These are phyloP conservation scores for Ophiostoma quercus DNA, from an alignment of 2,329 filamentous ascomycete genomes.

Conservation along the genomic window DNA sequence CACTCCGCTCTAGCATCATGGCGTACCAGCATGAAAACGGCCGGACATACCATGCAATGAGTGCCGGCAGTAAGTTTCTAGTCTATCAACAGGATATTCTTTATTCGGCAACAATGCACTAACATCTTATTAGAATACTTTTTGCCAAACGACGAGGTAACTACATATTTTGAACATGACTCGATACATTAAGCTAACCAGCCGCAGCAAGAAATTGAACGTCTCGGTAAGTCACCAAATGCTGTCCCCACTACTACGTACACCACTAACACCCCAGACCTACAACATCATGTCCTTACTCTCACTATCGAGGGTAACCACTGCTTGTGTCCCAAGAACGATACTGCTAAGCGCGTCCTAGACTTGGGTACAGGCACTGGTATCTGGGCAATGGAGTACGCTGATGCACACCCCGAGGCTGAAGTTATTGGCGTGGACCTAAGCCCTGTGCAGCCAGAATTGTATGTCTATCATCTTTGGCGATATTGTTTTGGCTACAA, in stretches of 20 bases:
- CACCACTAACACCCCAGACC: slow-evolving; percentile 22
- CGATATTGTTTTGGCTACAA: neutral
- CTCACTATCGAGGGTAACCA: slow-evolving; percentile 27
- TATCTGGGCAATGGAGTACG: slow-evolving; percentile 31
- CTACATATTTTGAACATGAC: neutral
- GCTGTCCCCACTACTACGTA: neutral
- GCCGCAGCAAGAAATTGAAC: slow-evolving; percentile 26
- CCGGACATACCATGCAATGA: slow-evolving; percentile 30
- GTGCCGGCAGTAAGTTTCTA: slow-evolving; percentile 28
- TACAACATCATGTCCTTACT: slow-evolving; percentile 27
- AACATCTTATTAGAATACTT: slow-evolving; percentile 27
- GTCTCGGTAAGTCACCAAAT: slow-evolving; percentile 25
- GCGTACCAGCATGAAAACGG: slow-evolving; percentile 30
- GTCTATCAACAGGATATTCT: too few relatives aligned
- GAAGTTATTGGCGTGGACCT: slow-evolving; percentile 29
- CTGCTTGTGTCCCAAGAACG: slow-evolving; percentile 27
- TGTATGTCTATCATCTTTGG: slow-evolving; percentile 20
- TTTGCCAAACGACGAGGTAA: slow-evolving; percentile 28
- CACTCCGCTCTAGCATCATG: slow-evolving; percentile 29
- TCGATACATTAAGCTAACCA: neutral
- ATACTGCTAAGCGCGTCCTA: slow-evolving; percentile 26
- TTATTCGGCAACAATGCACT: too few relatives aligned
- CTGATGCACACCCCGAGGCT: slow-evolving; percentile 28
- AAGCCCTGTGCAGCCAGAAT: slow-evolving; percentile 28
- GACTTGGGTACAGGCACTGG: slow-evolving; percentile 29